Conservation (phyloP, 306 rosid genomes). For the Cicer pinnatifidum region DNA sequence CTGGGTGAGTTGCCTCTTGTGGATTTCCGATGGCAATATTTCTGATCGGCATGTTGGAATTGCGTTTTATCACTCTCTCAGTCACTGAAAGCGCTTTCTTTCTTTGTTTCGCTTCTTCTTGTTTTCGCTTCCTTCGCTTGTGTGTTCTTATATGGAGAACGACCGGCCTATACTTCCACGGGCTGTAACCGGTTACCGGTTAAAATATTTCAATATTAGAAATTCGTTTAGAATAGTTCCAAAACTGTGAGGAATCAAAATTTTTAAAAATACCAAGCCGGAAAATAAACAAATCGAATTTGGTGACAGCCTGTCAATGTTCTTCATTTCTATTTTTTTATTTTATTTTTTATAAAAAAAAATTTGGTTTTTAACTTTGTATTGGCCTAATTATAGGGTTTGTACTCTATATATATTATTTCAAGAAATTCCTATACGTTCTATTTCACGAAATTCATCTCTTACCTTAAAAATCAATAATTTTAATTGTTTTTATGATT, state of each 20-base stretch:
- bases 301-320: constrained; percentile 53
- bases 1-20: constrained; percentile 66
- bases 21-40: constrained; percentile 73
- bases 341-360: not conserved
- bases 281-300: constrained; percentile 36
- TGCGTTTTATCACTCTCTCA: not conserved
- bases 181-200: constrained; percentile 71
- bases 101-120: constrained; percentile 23
- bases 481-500: too few relatives aligned
- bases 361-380: not conserved
- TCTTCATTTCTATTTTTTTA: constrained; percentile 2
- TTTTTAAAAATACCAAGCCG: constrained; percentile 1
- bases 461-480: too few relatives aligned
- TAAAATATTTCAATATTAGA: not conserved
- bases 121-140: constrained; percentile 13
- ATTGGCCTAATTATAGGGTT: too few relatives aligned
- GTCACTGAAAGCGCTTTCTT: constrained; percentile 7
- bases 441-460: too few relatives aligned
- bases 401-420: too few relatives aligned
- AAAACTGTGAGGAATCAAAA: constrained; percentile 24
- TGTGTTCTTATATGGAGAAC: constrained; percentile 52
- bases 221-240: constrained; percentile 30
- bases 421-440: too few relatives aligned
- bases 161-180: constrained; percentile 24
- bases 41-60: constrained; percentile 67